Base-by-base conservation (phyloP, 108 stramenopile genomes). In the Skeletonema menzelii region DNA sequence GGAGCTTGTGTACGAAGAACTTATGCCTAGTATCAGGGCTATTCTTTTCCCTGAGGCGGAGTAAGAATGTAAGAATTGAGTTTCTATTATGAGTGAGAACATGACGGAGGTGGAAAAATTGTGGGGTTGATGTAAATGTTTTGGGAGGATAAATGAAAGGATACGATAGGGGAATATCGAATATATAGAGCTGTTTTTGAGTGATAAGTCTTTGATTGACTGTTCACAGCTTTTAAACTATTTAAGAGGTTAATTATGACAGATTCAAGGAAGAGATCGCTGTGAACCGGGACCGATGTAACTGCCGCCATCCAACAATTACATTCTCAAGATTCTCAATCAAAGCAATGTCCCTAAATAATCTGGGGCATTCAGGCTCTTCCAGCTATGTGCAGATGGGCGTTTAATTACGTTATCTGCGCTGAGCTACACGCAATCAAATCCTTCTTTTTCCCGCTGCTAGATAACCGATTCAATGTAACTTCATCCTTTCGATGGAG, bases 1-100 rank as follows among this genome's bases (percentile, higher is more conserved):
- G 72, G 57, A 68, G 24, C 84, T 97, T 70, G 96, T 95, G 22
- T 98, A 97, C 82, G 80, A 86, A 75, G 96, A 98, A 80, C 89
- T 97, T 31, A 85, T 98, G 85, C 98, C 98, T 46, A 86, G 87
- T 44, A 96, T 98, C 79, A 90, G 98, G 75, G 90, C 90, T 59
- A 93, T 96, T 72, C 83, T 96, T 40, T 96, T 96, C 87, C 91
- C 93, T 20, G 95, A 96, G 42, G 76, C 76, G 80, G 72, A 61
- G 63, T 31, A 60, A 35, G 17, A 14, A 35, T 60, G 63, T 31
- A 60, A 35, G 17, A 14, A 35, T 60, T 11, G 27, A 24, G 65
- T 15, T 66, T 8, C 12, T 4, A 49, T 66, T 3, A 66, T 32
- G 65, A 15, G 5, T 53, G 35, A 34, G 22, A 22, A 31, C 5